Percentiles rank a stretch among this genome's conserved stretches.
These are phyloP conservation scores for Prunus dulcis DNA, from an alignment of 306 rosid species.

Conservation along the genomic window DNA sequence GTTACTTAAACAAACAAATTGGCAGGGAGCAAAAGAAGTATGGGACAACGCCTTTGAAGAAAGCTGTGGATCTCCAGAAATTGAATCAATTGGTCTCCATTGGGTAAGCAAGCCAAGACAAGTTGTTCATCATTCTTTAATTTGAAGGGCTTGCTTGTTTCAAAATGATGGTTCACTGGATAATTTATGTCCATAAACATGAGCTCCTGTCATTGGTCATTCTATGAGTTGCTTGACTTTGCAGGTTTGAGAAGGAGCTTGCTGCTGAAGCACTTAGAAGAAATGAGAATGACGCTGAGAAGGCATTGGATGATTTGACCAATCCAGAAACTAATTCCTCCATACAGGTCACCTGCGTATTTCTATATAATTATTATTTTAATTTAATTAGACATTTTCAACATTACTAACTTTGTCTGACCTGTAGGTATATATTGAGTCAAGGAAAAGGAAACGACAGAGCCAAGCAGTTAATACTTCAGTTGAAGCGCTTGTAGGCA, in stretches of 20 bases:
- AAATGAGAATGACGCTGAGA: conserved; percentile 75
- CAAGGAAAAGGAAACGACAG: conserved; percentile 65
- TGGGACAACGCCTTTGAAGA: conserved; percentile 69
- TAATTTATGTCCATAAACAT: background rate
- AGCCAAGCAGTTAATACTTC: conserved; percentile 39
- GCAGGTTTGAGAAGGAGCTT: conserved; percentile 73
- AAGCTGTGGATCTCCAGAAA: conserved; percentile 76
- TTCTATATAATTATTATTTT: conserved; percentile 3
- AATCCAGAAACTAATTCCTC: conserved; percentile 71
- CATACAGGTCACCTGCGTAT: conserved; percentile 49
- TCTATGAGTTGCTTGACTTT: conserved; percentile 19
- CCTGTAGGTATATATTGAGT: conserved; percentile 57
- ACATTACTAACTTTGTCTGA: conserved; percentile 16
- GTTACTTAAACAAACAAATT: conserved; percentile 18
- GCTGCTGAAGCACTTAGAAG: conserved; percentile 90
- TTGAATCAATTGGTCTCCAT: conserved; percentile 65
- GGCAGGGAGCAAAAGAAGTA: conserved; percentile 79
- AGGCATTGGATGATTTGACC: conserved; percentile 84
- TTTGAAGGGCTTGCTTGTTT: background rate
- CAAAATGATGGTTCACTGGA: background rate
- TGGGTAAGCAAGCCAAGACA: conserved; percentile 46
- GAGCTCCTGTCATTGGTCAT: background rate
- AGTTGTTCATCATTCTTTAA: background rate
- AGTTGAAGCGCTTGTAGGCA: conserved; percentile 48
- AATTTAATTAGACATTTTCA: background rate